Conservation (phyloP, 2,329 filamentous ascomycete genomes). For the Pseudopyrenochaeta lycopersici region DNA sequence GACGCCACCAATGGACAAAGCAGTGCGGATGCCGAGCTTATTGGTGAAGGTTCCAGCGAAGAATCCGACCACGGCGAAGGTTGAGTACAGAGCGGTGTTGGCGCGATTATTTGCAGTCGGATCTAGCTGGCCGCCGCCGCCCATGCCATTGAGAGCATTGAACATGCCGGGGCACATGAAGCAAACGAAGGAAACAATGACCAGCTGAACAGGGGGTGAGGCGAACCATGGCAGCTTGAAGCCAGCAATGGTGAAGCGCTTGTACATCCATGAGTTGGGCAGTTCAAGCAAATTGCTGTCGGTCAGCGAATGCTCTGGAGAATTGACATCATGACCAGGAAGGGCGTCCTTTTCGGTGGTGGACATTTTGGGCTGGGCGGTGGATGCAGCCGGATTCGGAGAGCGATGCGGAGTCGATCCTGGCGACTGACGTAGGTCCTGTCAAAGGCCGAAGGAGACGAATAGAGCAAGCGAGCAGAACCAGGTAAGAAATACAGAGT, state of each 20-base stretch:
- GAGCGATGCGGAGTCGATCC: not conserved
- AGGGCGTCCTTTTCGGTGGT: slow-evolving; percentile 33
- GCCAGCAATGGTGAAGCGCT: slow-evolving; percentile 50
- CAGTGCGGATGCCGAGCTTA: slow-evolving; percentile 73
- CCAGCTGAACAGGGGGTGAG: slow-evolving; percentile 58
- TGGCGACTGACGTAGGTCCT: not conserved
- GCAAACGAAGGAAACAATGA: slow-evolving; percentile 62
- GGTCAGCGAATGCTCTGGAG: slow-evolving; percentile 41
- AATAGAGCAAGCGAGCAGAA: slow-evolving; percentile 3
- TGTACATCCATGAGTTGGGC: slow-evolving; percentile 60
- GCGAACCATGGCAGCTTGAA: slow-evolving; percentile 59
- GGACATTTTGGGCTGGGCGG: slow-evolving; percentile 30
- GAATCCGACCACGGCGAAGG: slow-evolving; percentile 72
- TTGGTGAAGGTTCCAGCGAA: slow-evolving; percentile 79
- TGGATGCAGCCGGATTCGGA: not conserved
- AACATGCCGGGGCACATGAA: slow-evolving; percentile 65
- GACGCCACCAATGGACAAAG: slow-evolving; percentile 75
- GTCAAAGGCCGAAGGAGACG: not conserved
- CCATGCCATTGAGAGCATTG: slow-evolving; percentile 62
- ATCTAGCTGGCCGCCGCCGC: slow-evolving; percentile 59
- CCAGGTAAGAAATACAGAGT: slow-evolving; percentile 16
- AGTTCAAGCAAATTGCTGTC: slow-evolving; percentile 44
- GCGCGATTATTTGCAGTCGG: slow-evolving; percentile 69
- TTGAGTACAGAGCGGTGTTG: slow-evolving; percentile 76
- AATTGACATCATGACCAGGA: slow-evolving; percentile 34